Base-by-base conservation (phyloP, 192 early-diverging fungal genomes). In the Pilaira anomala region DNA sequence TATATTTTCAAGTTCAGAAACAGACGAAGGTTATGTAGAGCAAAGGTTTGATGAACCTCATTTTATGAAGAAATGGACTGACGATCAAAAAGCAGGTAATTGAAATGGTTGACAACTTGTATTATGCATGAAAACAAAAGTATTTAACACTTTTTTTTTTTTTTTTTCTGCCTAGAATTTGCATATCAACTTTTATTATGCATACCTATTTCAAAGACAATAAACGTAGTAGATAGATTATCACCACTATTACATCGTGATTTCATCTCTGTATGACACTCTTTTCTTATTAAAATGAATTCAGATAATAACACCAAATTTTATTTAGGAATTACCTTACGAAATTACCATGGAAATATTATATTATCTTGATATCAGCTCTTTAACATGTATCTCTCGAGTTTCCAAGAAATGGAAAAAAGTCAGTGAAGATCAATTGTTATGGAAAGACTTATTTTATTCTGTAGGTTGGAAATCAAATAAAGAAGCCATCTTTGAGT, bases 361-460 rank as follows among this genome's bases (percentile, higher is more conserved):
- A 13, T 66, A 76, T 3, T 80, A 78, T 48, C 44, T 80, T 12
- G 82, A 83, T 59, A 67, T 72, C 36, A 54, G 52, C 22, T 78
- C 89, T 1, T 46, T 88, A 21, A 64, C 65, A 21, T 66, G 71
- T 9, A 74, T 76, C 7, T 70, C 70, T 29, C 60, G 65, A 30
- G 85, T 90, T 18, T 89, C 85, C 2, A 69, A 69, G 28, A 59
- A 77, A 63, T 90, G 87, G 88, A 73, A 71, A 26, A 67, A 68
- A 63, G 63, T 84, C n/a, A 80, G 80, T 11, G 66, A 67, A 14
- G 90, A 92, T 64, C 82, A 84, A 57, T 49, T 60, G 6, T 46
- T 89, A 2, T 92, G 90, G 90, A 71, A 79, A 44, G 60, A 66
- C 14, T 63, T 88, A 12, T 91, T 58, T 48, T 5, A 50, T 12